A percentile compares a stretch with the other conserved stretches of the same genome.
Evolutionary conservation across 805 yeast genomes (phyloP).

Genomic region (Yamadazyma takamatsuzukensis): DNA sequence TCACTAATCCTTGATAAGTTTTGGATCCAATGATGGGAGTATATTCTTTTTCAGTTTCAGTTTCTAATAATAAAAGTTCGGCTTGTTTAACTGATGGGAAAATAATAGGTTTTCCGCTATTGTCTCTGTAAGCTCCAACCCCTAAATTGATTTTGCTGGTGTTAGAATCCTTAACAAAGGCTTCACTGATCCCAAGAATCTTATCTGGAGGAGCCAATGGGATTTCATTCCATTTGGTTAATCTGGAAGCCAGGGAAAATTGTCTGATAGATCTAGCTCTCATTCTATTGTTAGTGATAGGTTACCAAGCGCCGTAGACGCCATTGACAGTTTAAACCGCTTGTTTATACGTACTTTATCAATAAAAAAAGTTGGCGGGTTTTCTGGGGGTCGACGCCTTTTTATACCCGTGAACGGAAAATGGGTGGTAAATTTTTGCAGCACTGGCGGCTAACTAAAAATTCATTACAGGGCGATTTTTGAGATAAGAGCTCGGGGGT

Average conservation of each 20-base stretch:
- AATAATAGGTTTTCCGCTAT: conserved; percentile 83
- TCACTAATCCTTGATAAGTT: conserved; percentile 62
- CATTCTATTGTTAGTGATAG: too few relatives aligned
- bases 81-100: conserved; percentile 72
- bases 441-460: too few relatives aligned
- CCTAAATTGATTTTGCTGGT: conserved; percentile 62
- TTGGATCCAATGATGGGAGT: conserved; percentile 81
- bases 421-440: too few relatives aligned
- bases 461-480: too few relatives aligned
- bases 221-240: conserved; percentile 29
- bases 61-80: conserved; percentile 47
- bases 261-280: conserved; percentile 6
- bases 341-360: too few relatives aligned
- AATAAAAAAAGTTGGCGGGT: too few relatives aligned
- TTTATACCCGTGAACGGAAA: too few relatives aligned
- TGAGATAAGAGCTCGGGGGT: too few relatives aligned
- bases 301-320: too few relatives aligned
- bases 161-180: conserved; percentile 64
- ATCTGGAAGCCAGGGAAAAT: conserved; percentile 8
- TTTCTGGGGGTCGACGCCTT: too few relatives aligned
- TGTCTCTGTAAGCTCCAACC: conserved; percentile 93
- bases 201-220: conserved; percentile 77
- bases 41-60: conserved; percentile 72
- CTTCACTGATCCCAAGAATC: conserved; percentile 74
- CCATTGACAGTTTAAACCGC: too few relatives aligned